A percentile compares a stretch with the other conserved stretches of the same genome.
These are phyloP conservation scores for Galerina sulciceps DNA, from an alignment of 768 basidiomycete genomes.

Conservation along the genomic window DNA sequence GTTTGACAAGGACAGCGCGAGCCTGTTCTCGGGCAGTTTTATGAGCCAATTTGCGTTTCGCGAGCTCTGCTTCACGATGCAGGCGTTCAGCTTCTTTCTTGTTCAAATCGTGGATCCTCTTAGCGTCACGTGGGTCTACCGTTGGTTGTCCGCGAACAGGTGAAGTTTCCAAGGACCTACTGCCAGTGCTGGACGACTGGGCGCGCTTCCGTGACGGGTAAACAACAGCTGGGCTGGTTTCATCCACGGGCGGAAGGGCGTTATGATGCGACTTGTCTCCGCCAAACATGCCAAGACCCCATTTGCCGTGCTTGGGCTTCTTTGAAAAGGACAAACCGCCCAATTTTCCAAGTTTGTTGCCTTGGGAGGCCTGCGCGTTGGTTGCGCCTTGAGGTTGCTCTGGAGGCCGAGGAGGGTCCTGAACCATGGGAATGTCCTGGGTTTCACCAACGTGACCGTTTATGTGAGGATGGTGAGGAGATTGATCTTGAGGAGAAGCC, in stretches of 20 bases:
- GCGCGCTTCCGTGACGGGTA: conserved; percentile 78
- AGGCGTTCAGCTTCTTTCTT: conserved; percentile 84
- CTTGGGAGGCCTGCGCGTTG: conserved; percentile 44
- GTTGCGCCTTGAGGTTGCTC: conserved; percentile 39
- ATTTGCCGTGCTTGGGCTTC: conserved; percentile 68
- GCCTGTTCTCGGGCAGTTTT: conserved; percentile 85
- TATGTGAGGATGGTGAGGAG: conserved; percentile 39
- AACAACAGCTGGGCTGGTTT: conserved; percentile 61
- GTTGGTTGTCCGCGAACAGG: conserved; percentile 40
- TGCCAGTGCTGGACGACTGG: conserved; percentile 78
- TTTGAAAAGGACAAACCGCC: conserved; percentile 66
- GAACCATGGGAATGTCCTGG: conserved; percentile 54
- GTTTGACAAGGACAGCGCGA: conserved; percentile 91
- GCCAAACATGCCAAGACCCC: conserved; percentile 75
- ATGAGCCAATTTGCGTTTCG: conserved; percentile 76
- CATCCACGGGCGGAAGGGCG: conserved; percentile 72
- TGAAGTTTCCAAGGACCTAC: conserved; percentile 63
- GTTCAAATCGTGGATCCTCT: conserved; percentile 51
- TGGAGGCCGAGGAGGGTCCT: conserved; percentile 53
- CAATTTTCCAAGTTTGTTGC: conserved; percentile 61
- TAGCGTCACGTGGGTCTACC: conserved; percentile 57
- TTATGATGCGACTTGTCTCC: conserved; percentile 70
- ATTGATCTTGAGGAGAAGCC: conserved; percentile 57
- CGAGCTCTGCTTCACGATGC: conserved; percentile 82
- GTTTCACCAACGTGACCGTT: conserved; percentile 55